A percentile compares a stretch with the other conserved stretches of the same genome.
Evolutionary conservation across 2,329 filamentous ascomycete genomes (phyloP).

Genomic region (Metarhizium album): DNA sequence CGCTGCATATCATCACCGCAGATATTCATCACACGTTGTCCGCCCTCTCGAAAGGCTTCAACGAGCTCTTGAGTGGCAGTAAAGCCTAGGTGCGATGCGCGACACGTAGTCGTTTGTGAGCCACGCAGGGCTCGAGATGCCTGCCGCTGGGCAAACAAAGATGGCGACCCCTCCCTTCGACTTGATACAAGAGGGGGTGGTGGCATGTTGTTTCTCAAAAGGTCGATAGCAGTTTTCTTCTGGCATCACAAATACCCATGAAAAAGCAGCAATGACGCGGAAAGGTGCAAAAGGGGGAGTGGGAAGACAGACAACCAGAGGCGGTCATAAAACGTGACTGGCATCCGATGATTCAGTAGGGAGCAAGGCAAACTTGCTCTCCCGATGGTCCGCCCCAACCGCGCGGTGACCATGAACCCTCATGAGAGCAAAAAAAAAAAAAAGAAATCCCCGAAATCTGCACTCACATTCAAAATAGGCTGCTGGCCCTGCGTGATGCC

Average conservation of each 20-base stretch:
- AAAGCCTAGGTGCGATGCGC: neutral
- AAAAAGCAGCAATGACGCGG: neutral
- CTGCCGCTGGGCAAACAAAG: neutral
- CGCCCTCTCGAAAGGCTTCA: conserved; percentile 12
- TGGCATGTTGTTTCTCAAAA: neutral
- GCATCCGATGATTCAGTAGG: neutral
- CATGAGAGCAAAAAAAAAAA: neutral
- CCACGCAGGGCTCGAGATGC: neutral
- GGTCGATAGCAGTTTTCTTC: neutral
- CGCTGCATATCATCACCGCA: conserved; percentile 11
- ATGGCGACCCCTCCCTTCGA: neutral
- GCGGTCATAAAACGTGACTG: neutral
- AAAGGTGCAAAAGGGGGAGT: neutral
- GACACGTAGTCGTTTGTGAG: neutral
- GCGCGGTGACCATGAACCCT: neutral
- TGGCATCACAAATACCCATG: neutral
- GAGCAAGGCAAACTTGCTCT: neutral
- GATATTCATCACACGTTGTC: conserved; percentile 13
- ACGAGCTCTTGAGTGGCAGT: conserved; percentile 6
- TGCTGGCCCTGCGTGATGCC: conserved; percentile 32
- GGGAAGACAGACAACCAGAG: neutral
- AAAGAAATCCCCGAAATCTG: conserved; percentile 1
- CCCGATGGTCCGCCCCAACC: neutral
- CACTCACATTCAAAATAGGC: conserved; percentile 41
- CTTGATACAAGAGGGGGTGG: neutral